phyloP scores from a whole-genome alignment of 1,284 basidiomycete species.

The Leccinum subatratum region DNA sequence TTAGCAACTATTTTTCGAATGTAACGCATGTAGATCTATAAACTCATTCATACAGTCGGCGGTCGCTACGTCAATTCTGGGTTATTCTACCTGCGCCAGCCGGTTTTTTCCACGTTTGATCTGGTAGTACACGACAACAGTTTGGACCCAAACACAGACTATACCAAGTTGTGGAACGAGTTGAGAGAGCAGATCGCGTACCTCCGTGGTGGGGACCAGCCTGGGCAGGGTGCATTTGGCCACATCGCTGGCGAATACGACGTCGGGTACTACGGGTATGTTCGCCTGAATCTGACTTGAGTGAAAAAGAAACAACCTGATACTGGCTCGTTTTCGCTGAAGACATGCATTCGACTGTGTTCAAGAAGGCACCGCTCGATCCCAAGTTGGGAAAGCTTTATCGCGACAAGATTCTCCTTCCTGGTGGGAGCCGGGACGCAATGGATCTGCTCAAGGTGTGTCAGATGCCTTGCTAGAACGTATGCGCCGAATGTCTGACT shows the following conservation, averaged over 20 bases:
- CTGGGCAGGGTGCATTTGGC: constrained; percentile 48
- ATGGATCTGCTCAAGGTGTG: constrained; percentile 54
- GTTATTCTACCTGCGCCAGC: constrained; percentile 69
- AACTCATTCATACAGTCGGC: constrained; percentile 42
- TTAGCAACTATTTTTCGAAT: constrained; percentile 23
- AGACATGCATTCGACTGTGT: constrained; percentile 44
- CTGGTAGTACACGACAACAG: constrained; percentile 71
- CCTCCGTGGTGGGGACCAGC: constrained; percentile 57
- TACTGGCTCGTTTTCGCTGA: constrained; percentile 35
- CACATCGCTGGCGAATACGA: constrained; percentile 7
- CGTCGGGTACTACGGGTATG: constrained; percentile 1
- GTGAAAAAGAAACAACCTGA: background rate
- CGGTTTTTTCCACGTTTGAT: constrained; percentile 80
- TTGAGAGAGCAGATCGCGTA: constrained; percentile 64
- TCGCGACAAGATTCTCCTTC: constrained; percentile 46
- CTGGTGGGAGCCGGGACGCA: constrained; percentile 58
- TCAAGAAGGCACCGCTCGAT: constrained; percentile 68
- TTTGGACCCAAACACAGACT: constrained; percentile 45
- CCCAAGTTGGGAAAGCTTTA: constrained; percentile 46
- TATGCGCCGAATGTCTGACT: background rate
- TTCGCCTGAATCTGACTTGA: background rate
- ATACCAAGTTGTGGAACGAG: constrained; percentile 72
- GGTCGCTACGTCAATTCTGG: constrained; percentile 80
- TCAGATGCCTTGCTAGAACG: background rate
- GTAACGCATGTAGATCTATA: background rate